Evolutionary conservation across 306 rosid genomes (phyloP), one percentile per base, ranked within the genome.

Genomic region (Cicer cuneatum): DNA sequence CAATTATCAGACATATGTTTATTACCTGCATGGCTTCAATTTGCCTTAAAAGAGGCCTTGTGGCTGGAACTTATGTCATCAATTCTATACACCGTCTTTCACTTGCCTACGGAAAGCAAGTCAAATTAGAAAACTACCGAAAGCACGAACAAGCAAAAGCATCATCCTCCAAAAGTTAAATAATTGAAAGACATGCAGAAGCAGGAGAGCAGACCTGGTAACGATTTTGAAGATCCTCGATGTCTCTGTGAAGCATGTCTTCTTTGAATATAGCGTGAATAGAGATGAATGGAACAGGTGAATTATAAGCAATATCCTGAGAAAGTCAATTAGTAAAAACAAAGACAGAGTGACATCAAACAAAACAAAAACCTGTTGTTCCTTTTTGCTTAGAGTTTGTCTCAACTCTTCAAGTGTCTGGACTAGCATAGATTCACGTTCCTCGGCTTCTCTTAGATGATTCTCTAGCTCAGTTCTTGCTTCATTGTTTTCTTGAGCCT

Each of bases 21-120:
- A 76, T 45, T 70, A 90, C 99, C 98, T 95, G 98, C 97, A 95
- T 95, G 78, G 97, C 99, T 83, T 95, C 99, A 67, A 95, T 95
- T 85, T 95, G 99, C 83, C 99, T 87, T 70, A 95, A 82, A 80
- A 95, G 98, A 0, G 99, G 99, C 84, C 99, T 90, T 15, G 99
- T 95, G 68, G 99, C 99, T 21, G 99, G 99, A 77, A 95, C 98
- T 87, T 95, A 98, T 0, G 96, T 92, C 62, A 95, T 84, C 88
- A 95, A 75, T 75, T 95, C 99, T 82, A 92, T 98, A 76, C 98
- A 90, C 19, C 99, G 93, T 39, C 99, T 90, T 83, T 95, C 99
- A 85, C 99, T 95, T 75, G 96, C 98, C 99, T 95, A 73, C 56
- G 72, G 58, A 64, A 84, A 78, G 71, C 54, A 85, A 60, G 16